These are phyloP conservation scores for Ophiosphaerella herpotricha DNA, from an alignment of 2,329 filamentous ascomycete genomes.

Conservation along the genomic window DNA sequence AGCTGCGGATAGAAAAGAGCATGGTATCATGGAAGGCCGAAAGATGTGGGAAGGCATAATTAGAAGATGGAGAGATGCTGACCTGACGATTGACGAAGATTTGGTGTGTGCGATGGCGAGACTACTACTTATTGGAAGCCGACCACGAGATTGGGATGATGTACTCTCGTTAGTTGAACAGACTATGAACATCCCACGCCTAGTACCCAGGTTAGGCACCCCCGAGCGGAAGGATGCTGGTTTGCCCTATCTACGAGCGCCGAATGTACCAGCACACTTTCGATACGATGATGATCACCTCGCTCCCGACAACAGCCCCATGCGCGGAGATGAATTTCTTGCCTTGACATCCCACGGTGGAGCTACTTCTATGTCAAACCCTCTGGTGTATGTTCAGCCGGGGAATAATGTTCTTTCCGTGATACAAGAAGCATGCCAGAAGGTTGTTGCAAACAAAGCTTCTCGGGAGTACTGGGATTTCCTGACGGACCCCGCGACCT, in stretches of 20 bases:
- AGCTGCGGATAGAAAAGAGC: constrained; percentile 36
- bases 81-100: constrained; percentile 74
- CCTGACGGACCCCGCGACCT: constrained; percentile 60
- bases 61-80: constrained; percentile 72
- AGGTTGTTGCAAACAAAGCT: constrained; percentile 63
- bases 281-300: constrained; percentile 37
- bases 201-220: constrained; percentile 47
- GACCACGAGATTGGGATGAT: constrained; percentile 68
- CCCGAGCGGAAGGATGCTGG: constrained; percentile 30
- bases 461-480: constrained; percentile 79
- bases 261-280: constrained; percentile 31
- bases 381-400: constrained; percentile 52
- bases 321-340: constrained; percentile 41
- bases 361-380: constrained; percentile 32
- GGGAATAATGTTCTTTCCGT: constrained; percentile 68
- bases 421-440: constrained; percentile 66
- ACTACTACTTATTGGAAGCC: constrained; percentile 68
- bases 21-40: constrained; percentile 68
- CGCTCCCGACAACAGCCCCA: constrained; percentile 18
- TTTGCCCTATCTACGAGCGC: constrained; percentile 43
- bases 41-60: constrained; percentile 81
- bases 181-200: constrained; percentile 74
- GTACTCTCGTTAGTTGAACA: constrained; percentile 78
- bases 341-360: constrained; percentile 23
- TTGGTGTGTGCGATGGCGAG: constrained; percentile 82